phyloP scores from a whole-genome alignment of 495 filamentous ascomycete species.

The Penicillium fimorum region DNA sequence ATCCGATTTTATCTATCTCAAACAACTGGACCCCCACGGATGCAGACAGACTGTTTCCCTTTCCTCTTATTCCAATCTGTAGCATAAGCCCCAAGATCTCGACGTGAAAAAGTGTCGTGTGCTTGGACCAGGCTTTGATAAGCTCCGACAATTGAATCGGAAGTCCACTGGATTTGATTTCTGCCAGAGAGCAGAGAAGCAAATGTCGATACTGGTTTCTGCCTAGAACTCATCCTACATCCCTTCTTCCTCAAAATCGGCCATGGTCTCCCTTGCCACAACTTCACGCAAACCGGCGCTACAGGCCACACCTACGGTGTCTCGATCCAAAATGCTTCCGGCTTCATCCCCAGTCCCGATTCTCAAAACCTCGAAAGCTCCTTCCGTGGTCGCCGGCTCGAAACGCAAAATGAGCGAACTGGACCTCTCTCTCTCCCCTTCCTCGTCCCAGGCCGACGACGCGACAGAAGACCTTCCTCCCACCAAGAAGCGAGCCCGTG shows the following conservation, averaged over 20 bases:
- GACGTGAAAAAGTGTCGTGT: slow-evolving; percentile 28
- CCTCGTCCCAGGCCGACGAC: slow-evolving; percentile 37
- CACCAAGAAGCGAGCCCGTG: slow-evolving; percentile 60
- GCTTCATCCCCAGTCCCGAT: slow-evolving; percentile 43
- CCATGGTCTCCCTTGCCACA: slow-evolving; percentile 48
- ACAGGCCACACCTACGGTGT: slow-evolving; percentile 20
- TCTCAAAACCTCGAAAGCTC: slow-evolving; percentile 39
- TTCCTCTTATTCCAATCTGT: slow-evolving; percentile 19
- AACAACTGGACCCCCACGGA: slow-evolving; percentile 17
- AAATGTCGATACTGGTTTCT: slow-evolving; percentile 25
- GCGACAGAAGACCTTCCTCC: slow-evolving; percentile 41
- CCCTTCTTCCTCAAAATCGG: slow-evolving; percentile 12
- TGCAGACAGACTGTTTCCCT: slow-evolving; percentile 20
- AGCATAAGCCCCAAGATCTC: slow-evolving; percentile 13
- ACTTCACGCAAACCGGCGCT: slow-evolving; percentile 33
- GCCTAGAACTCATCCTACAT: slow-evolving; percentile 9
- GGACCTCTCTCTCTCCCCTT: slow-evolving; percentile 38
- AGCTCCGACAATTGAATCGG: slow-evolving; percentile 8
- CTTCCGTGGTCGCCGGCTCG: slow-evolving; percentile 19
- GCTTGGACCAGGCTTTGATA: slow-evolving; percentile 19
- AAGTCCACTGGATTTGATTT: slow-evolving; percentile 6
- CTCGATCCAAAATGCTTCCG: slow-evolving; percentile 35
- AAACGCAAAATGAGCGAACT: slow-evolving; percentile 47
- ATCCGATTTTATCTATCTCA: slow-evolving; percentile 14
- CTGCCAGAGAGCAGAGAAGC: slow-evolving; percentile 10